Evolutionary conservation across 169 alveolate genomes (phyloP).

Genomic region (Plasmodium fragile): DNA sequence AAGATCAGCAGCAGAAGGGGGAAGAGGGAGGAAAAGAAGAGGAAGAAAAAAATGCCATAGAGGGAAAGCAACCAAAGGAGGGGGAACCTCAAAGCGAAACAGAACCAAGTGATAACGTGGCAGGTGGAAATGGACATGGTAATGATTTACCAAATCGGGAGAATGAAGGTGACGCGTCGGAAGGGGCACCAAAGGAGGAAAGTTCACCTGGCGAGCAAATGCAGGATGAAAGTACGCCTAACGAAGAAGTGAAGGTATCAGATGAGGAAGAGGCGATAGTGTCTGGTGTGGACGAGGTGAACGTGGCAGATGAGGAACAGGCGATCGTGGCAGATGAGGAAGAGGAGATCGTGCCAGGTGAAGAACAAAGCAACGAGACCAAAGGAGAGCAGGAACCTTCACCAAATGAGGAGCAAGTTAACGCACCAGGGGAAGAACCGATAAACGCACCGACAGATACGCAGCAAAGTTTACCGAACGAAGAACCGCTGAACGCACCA

Average conservation of each 20-base stretch:
- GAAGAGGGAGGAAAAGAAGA: neutral
- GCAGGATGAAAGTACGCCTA: neutral
- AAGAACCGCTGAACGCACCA: neutral
- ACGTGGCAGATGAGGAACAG: neutral
- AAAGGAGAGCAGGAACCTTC: too few relatives aligned
- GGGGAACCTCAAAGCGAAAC: neutral
- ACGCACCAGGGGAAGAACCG: neutral
- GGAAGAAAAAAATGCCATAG: neutral
- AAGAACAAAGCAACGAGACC: too few relatives aligned
- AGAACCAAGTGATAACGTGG: neutral
- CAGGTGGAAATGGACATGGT: slow-evolving; percentile 8
- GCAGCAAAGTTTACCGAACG: neutral
- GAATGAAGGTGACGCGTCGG: neutral
- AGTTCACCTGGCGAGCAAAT: neutral
- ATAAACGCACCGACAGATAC: neutral
- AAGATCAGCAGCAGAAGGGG: neutral
- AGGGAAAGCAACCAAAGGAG: neutral
- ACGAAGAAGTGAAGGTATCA: neutral
- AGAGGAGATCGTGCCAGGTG: neutral
- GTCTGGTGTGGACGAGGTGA: neutral
- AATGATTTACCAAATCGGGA: neutral
- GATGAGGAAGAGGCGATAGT: neutral
- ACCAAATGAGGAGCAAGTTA: neutral
- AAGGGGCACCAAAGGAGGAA: neutral
- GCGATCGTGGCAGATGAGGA: neutral